Evolutionary conservation across 345 rosid species (phyloP).

Genomic region (Clarkia xantiana): DNA sequence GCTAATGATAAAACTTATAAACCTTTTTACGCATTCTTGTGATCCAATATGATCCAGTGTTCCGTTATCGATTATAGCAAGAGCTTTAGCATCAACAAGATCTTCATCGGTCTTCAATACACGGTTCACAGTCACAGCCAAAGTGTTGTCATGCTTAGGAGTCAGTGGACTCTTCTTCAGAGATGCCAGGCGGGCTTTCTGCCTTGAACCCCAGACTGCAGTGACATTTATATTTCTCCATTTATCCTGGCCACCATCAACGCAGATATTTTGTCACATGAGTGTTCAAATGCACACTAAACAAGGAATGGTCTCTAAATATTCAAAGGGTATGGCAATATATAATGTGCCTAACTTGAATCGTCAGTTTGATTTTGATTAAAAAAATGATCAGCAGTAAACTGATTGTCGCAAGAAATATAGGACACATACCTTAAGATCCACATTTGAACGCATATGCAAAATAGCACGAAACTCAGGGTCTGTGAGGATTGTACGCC

Average conservation of each 20-base stretch:
- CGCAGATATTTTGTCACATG: no score
- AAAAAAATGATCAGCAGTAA: no score
- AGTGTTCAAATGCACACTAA: no score
- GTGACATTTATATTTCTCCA: constrained; percentile 97
- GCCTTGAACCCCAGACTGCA: constrained; percentile 70
- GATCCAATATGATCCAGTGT: constrained; percentile 22
- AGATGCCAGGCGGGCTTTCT: constrained; percentile 59
- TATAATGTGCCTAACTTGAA: no score
- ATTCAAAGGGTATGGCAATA: no score
- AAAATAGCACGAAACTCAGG: constrained; percentile 59
- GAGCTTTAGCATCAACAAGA: constrained; percentile 36
- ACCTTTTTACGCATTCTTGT: constrained; percentile 56
- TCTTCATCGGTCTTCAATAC: constrained; percentile 35
- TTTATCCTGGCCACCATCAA: constrained; percentile 47
- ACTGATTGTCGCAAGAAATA: no score
- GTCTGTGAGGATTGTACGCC: constrained; percentile 92
- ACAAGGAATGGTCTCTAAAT: no score
- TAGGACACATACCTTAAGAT: constrained; percentile 51
- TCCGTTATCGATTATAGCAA: constrained; percentile 30
- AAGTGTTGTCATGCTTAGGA: constrained; percentile 31
- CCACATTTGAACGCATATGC: constrained; percentile 82
- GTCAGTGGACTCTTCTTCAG: constrained; percentile 35
- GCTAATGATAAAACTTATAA: constrained; percentile 7
- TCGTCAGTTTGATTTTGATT: no score
- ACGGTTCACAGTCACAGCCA: constrained; percentile 19